These are phyloP conservation scores for Fraxinus sp. DNA, from an alignment of 305 asterid species.

Conservation along the genomic window DNA sequence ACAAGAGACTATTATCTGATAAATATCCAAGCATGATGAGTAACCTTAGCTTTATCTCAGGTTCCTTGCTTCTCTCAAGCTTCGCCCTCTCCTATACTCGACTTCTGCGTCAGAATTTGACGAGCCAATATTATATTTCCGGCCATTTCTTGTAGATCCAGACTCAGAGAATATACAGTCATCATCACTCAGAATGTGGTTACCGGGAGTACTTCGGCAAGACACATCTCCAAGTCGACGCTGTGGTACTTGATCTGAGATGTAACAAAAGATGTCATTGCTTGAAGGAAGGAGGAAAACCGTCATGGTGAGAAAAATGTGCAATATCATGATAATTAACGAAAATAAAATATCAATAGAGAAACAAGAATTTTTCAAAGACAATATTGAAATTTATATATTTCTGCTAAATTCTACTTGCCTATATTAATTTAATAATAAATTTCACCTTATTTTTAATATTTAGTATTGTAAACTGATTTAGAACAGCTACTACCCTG, in stretches of 20 bases:
- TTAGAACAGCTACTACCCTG: background rate
- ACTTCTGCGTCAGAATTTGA: slow-evolving; percentile 74
- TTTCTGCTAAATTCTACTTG: background rate
- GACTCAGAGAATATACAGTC: slow-evolving; percentile 49
- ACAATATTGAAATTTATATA: background rate
- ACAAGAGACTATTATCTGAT: slow-evolving; percentile 9
- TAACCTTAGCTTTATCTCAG: slow-evolving; percentile 37
- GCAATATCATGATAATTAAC: background rate
- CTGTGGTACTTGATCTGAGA: slow-evolving; percentile 40
- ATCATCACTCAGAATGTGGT: slow-evolving; percentile 47
- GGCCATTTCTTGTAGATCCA: slow-evolving; percentile 43
- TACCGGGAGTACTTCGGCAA: slow-evolving; percentile 28
- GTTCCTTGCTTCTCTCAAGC: slow-evolving; percentile 67
- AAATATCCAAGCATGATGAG: slow-evolving; percentile 35
- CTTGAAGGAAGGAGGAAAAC: background rate
- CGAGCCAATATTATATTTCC: slow-evolving; percentile 51
- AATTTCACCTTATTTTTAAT: background rate
- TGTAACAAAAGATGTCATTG: slow-evolving; percentile 9
- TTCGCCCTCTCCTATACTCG: slow-evolving; percentile 71
- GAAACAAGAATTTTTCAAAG: background rate
- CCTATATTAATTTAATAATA: background rate
- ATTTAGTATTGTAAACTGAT: background rate
- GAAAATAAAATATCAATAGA: background rate
- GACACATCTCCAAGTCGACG: slow-evolving; percentile 31
- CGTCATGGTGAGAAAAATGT: background rate